These are phyloP conservation scores for Aspergillus hortae DNA, from an alignment of 2,329 filamentous ascomycete genomes.

Conservation along the genomic window DNA sequence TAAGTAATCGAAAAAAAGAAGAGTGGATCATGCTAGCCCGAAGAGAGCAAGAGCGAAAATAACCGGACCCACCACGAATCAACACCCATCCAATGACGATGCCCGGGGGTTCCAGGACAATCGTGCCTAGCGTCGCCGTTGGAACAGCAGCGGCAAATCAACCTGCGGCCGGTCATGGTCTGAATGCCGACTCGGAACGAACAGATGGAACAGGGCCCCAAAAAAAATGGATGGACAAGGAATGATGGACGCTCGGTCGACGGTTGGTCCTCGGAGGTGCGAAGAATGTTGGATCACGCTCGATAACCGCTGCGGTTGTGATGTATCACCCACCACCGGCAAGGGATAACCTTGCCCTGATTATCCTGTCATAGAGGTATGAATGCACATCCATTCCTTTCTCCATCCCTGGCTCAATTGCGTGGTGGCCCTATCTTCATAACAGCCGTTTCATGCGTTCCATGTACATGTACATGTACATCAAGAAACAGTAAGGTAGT, in stretches of 20 bases:
- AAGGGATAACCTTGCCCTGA: neutral
- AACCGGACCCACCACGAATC: conserved; percentile 11
- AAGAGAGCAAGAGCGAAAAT: conserved; percentile 8
- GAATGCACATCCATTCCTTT: neutral
- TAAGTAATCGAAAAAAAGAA: conserved; percentile 4
- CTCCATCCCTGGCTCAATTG: neutral
- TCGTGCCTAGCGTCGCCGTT: conserved; percentile 22
- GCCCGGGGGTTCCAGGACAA: conserved; percentile 12
- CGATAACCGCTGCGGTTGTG: neutral
- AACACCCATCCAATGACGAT: conserved; percentile 13
- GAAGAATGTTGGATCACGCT: neutral
- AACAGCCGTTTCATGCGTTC: neutral
- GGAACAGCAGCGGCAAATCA: conserved; percentile 11
- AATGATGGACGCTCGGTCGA: neutral
- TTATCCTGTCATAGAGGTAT: neutral
- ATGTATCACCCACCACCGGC: neutral
- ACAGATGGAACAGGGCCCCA: neutral
- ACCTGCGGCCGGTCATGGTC: neutral
- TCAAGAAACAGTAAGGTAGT: too few species aligned
- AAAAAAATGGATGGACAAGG: neutral
- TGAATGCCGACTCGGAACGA: conserved; percentile 1
- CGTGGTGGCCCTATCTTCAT: neutral
- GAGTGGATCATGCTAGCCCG: neutral
- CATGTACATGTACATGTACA: neutral
- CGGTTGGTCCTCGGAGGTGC: neutral